phyloP scores from a whole-genome alignment of 2,329 filamentous ascomycete species.

The Stagonosporopsis cucurbitacearum region DNA sequence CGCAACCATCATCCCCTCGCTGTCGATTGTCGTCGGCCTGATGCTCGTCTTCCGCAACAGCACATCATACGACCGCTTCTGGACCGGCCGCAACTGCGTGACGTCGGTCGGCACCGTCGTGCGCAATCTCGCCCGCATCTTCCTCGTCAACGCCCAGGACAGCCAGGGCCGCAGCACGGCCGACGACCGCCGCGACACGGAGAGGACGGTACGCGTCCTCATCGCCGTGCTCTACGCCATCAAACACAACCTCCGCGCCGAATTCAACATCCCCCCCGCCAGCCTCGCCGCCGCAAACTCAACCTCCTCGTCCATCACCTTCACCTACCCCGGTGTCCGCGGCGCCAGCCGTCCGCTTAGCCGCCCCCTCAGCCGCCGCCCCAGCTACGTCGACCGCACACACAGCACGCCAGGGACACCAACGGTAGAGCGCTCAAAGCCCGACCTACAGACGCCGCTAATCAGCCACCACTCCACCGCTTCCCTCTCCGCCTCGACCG shows the following conservation, averaged over 20 bases:
- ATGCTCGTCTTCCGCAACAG: conserved; percentile 73
- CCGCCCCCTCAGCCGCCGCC: conserved; percentile 21
- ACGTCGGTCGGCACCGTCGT: conserved; percentile 64
- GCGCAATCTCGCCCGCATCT: conserved; percentile 64
- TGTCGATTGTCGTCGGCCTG: conserved; percentile 70
- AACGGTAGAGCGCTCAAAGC: not conserved
- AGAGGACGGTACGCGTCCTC: conserved; percentile 64
- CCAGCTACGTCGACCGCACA: conserved; percentile 38
- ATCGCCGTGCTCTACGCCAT: conserved; percentile 68
- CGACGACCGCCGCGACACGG: conserved; percentile 62
- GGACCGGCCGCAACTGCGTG: conserved; percentile 65
- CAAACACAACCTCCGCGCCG: conserved; percentile 68
- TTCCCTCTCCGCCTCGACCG: conserved; percentile 20
- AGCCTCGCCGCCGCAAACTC: conserved; percentile 31
- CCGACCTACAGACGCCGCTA: conserved; percentile 26
- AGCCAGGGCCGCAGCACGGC: conserved; percentile 31
- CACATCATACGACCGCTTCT: conserved; percentile 70
- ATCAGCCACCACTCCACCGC: conserved; percentile 30
- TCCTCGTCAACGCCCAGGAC: conserved; percentile 56
- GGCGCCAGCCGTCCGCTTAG: conserved; percentile 20
- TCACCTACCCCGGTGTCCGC: conserved; percentile 22
- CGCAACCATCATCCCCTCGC: conserved; percentile 65
- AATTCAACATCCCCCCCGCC: conserved; percentile 59
- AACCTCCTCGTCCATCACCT: conserved; percentile 21
- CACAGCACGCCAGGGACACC: conserved; percentile 12